These are phyloP conservation scores for Peltaster fructicola DNA, from an alignment of 2,329 filamentous ascomycete genomes.

Conservation along the genomic window DNA sequence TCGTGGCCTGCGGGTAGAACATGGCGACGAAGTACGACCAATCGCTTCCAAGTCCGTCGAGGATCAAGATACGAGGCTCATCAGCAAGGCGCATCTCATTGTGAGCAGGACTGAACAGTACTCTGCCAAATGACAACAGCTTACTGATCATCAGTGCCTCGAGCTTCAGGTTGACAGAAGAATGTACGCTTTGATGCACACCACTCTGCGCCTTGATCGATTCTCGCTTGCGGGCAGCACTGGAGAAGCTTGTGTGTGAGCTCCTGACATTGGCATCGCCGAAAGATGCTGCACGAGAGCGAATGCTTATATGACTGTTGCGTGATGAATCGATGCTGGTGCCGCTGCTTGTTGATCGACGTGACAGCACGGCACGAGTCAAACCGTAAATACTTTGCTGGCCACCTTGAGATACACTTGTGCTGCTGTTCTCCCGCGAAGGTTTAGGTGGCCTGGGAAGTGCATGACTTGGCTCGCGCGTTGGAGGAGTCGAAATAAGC, in stretches of 20 bases:
- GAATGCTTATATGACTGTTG: conserved; percentile 13
- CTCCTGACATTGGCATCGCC: conserved; percentile 10
- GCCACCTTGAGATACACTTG: too few species aligned
- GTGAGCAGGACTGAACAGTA: conserved; percentile 63
- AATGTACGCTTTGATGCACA: too few species aligned
- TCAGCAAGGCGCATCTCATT: conserved; percentile 45
- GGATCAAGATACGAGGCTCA: conserved; percentile 51
- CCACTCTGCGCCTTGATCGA: too few species aligned
- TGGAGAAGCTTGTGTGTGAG: conserved; percentile 8
- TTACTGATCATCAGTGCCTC: conserved; percentile 75
- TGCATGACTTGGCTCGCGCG: too few species aligned
- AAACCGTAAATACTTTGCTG: too few species aligned
- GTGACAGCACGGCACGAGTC: too few species aligned
- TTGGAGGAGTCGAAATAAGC: too few species aligned
- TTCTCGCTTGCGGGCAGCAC: conserved; percentile 8
- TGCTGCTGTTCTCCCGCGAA: too few species aligned
- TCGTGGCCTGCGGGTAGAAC: conserved; percentile 55
- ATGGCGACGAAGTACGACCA: conserved; percentile 78
- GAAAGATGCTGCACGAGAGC: conserved; percentile 15
- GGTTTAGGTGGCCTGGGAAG: too few species aligned
- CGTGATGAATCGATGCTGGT: conserved; percentile 10
- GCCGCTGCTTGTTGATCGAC: too few species aligned
- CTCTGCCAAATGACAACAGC: conserved; percentile 71
- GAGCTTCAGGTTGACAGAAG: conserved; percentile 59
- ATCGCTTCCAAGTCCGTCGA: conserved; percentile 76